Evolutionary conservation across 2,329 filamentous ascomycete species (phyloP).

Genomic region (Seiridium unicorne): DNA sequence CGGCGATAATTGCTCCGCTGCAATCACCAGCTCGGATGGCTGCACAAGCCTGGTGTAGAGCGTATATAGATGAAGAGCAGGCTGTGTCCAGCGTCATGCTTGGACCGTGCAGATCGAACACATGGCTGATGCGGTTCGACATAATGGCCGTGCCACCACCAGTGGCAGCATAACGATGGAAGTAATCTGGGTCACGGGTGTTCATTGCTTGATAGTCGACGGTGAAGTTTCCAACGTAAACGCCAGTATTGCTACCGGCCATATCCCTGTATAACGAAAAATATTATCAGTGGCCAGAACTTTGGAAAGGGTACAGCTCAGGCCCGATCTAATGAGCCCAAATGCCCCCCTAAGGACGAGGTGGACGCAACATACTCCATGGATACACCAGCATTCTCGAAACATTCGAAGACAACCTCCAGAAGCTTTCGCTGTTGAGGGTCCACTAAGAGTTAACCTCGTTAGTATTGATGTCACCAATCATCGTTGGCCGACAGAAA

Average conservation of each 20-base stretch:
- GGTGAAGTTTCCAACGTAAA: conserved; percentile 25
- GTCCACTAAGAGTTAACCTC: too few relatives aligned
- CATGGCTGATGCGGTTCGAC: conserved; percentile 30
- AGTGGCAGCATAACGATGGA: conserved; percentile 22
- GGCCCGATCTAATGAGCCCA: too few relatives aligned
- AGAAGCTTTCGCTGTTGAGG: conserved; percentile 29
- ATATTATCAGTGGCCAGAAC: too few relatives aligned
- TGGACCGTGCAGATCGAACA: conserved; percentile 29
- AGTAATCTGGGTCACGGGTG: conserved; percentile 19
- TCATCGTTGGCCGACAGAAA: too few relatives aligned
- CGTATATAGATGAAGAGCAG: conserved; percentile 27
- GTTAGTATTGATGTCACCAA: too few relatives aligned
- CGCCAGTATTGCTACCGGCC: conserved; percentile 12
- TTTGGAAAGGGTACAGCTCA: too few relatives aligned
- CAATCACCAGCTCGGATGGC: conserved; percentile 18
- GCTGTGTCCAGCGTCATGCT: conserved; percentile 28
- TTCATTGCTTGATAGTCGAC: conserved; percentile 17
- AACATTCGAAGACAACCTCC: conserved; percentile 34
- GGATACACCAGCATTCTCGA: conserved; percentile 16
- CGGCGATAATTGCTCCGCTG: conserved; percentile 21
- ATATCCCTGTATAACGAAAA: too few relatives aligned
- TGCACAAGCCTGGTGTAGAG: conserved; percentile 15
- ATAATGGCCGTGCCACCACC: conserved; percentile 23
- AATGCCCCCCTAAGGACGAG: too few relatives aligned
- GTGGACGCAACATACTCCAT: conserved; percentile 7